Evolutionary conservation across 1,139 yeast genomes (phyloP).

Genomic region (Geotrichum bryndzae): DNA sequence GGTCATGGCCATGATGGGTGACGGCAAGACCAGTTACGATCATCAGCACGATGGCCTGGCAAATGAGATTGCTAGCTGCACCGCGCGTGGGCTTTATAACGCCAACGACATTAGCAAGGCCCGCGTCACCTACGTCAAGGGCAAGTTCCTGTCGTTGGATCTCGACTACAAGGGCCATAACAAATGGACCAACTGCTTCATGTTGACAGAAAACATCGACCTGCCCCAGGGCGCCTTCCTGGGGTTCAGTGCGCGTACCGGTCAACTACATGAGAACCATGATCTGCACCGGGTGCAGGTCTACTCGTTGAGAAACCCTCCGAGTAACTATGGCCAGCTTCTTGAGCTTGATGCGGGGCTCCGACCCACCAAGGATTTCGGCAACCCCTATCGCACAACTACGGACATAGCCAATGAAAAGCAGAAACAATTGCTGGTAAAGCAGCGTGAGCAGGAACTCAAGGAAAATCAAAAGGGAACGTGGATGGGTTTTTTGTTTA

Average conservation of each 20-base stretch:
- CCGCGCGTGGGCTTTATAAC: slow-evolving; percentile 50
- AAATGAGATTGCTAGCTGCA: slow-evolving; percentile 70
- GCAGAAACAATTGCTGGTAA: not conserved
- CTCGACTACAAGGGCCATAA: slow-evolving; percentile 51
- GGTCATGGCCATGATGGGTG: slow-evolving; percentile 63
- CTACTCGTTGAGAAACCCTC: slow-evolving; percentile 28
- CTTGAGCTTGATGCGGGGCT: slow-evolving; percentile 28
- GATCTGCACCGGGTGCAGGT: slow-evolving; percentile 34
- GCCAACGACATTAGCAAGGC: slow-evolving; percentile 44
- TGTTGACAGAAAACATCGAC: slow-evolving; percentile 46
- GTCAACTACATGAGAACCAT: slow-evolving; percentile 57
- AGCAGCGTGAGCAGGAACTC: slow-evolving; percentile 32
- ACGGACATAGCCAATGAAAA: slow-evolving; percentile 19
- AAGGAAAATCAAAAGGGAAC: slow-evolving; percentile 38
- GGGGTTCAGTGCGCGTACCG: slow-evolving; percentile 83
- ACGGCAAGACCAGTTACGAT: slow-evolving; percentile 54
- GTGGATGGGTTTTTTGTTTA: slow-evolving; percentile 29
- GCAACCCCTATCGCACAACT: slow-evolving; percentile 25
- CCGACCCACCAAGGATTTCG: not conserved
- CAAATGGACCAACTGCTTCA: slow-evolving; percentile 66
- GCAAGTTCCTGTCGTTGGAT: slow-evolving; percentile 67
- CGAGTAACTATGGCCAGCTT: slow-evolving; percentile 29
- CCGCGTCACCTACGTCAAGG: slow-evolving; percentile 56
- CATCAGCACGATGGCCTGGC: slow-evolving; percentile 66
- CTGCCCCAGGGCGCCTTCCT: slow-evolving; percentile 35